Conservation (phyloP, 768 basidiomycete species). For the Boletellus ananiceps region DNA sequence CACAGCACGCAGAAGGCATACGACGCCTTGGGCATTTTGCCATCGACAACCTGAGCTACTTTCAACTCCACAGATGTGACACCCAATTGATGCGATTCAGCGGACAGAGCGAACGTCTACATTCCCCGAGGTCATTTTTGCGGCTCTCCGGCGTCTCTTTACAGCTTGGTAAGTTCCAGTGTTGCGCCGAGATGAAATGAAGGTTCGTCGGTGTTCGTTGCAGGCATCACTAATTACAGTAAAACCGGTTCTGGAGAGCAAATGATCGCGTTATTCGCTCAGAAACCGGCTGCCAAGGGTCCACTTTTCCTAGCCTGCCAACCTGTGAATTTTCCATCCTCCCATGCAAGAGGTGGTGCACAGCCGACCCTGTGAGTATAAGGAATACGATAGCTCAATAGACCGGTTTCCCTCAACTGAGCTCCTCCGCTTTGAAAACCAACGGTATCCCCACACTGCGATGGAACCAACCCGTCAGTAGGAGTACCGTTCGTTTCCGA, state of each 20-base stretch:
- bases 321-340: conserved; percentile 19
- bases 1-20: not conserved
- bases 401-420: not conserved
- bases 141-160: not conserved
- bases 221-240: not conserved
- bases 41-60: not conserved
- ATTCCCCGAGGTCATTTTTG: not conserved
- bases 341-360: conserved; percentile 8
- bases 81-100: too few species aligned
- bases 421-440: not conserved
- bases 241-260: not conserved
- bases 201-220: not conserved
- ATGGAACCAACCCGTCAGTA: conserved; percentile 12
- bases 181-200: conserved; percentile 4
- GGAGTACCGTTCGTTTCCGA: not conserved
- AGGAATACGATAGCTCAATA: not conserved
- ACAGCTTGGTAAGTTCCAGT: conserved; percentile 25
- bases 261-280: not conserved
- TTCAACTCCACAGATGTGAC: too few species aligned
- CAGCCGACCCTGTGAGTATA: conserved; percentile 15
- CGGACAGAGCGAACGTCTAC: not conserved
- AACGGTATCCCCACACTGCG: not conserved
- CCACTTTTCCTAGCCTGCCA: conserved; percentile 9
- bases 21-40: not conserved
- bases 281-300: conserved; percentile 3